Conservation (phyloP, 73 alveolate species). For the Tetrahymena malaccensis region DNA sequence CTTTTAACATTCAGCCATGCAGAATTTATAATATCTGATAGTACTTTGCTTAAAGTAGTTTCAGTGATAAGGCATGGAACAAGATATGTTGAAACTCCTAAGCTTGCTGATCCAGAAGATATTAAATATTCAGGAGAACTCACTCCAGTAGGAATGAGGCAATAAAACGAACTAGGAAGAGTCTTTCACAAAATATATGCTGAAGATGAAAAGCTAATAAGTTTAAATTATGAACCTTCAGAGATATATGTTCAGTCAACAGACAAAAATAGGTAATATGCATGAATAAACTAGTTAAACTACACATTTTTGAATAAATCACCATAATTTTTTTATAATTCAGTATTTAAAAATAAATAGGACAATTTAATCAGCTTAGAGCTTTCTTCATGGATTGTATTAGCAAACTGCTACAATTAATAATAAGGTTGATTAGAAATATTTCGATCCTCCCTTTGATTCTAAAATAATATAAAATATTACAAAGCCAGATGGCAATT, state of each 20-base stretch:
- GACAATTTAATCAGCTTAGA: neutral
- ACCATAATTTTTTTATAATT: neutral
- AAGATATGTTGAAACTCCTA: neutral
- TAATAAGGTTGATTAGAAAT: neutral
- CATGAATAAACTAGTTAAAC: neutral
- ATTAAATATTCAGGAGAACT: neutral
- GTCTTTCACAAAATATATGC: neutral
- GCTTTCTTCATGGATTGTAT: neutral
- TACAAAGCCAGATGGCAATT: neutral
- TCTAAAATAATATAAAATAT: neutral
- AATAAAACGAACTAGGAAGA: neutral
- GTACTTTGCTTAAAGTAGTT: neutral
- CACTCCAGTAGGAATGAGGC: neutral
- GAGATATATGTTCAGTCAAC: neutral
- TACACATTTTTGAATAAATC: neutral
- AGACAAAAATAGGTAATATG: neutral
- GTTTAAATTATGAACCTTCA: neutral
- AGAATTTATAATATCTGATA: neutral
- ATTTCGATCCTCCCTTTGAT: neutral
- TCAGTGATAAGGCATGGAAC: neutral
- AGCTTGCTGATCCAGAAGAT: neutral
- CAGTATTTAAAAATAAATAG: neutral
- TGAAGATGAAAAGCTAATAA: neutral
- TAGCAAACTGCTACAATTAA: neutral
- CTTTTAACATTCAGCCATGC: neutral